Conservation (phyloP, 345 rosid species). For the Hypericum perforatum region DNA sequence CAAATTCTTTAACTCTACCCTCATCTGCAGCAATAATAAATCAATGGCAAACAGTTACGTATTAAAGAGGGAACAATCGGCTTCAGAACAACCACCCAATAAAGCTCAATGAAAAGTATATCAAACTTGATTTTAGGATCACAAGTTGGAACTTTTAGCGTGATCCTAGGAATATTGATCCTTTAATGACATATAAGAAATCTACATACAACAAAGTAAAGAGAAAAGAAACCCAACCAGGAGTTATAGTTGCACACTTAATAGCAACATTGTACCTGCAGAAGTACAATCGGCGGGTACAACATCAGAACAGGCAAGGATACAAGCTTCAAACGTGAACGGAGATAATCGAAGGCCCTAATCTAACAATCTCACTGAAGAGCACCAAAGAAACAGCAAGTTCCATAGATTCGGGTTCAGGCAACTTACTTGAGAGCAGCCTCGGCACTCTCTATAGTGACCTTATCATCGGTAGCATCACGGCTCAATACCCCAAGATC, state of each 20-base stretch:
- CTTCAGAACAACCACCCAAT: not conserved
- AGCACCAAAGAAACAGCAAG: not conserved
- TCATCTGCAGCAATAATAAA: constrained; percentile 56
- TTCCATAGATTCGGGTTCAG: not conserved
- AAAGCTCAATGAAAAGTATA: too few species aligned
- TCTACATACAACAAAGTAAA: not conserved
- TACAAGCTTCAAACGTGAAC: not conserved
- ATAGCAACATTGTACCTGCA: constrained; percentile 91
- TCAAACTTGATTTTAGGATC: not conserved
- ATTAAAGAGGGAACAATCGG: not conserved
- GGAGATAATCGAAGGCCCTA: not conserved
- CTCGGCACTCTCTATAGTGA: constrained; percentile 76
- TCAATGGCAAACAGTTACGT: not conserved
- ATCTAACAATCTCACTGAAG: not conserved
- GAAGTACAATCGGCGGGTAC: not conserved
- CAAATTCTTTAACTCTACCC: constrained; percentile 89
- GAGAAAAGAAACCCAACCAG: constrained; percentile 45
- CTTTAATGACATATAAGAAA: not conserved
- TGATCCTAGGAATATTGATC: not conserved
- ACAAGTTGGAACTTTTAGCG: not conserved
- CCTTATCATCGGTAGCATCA: constrained; percentile 76
- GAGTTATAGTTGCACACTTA: constrained; percentile 96
- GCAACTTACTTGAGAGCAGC: constrained; percentile 72
- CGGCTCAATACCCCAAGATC: constrained; percentile 89
- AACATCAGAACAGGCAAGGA: not conserved